Evolutionary conservation across 208 protist genomes (phyloP), one percentile per base, ranked within the genome.

Genomic region (Leishmania tropica): DNA sequence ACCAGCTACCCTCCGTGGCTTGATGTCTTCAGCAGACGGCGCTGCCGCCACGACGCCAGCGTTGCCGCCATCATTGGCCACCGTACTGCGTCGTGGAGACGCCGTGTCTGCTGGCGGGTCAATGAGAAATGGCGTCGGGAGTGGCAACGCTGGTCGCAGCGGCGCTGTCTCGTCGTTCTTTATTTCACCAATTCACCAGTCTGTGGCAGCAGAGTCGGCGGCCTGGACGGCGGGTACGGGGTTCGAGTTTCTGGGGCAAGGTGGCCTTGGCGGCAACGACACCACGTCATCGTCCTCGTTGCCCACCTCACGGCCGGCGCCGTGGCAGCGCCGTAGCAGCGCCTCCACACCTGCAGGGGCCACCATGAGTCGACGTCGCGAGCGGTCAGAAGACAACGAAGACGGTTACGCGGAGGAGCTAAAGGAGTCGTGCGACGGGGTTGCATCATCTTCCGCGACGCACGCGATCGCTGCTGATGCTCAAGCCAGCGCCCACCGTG

Each of bases 101-200:
- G 51, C n/a, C 45, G 28, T 3, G 31, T 68, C 54, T 8, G 10
- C 35, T 53, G 42, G 64, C 40, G 24, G 60, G 54, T 2, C n/a
- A n/a, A 45, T 21, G 2, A 31, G 60, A 37, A 35, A 68, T 40
- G 31, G 28, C 13, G 62, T 1, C 11, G 62, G 3, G 31, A 42
- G 62, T 21, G 28, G 31, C 13, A 37, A 15, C 31, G 31, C 62
- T 40, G 8, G 31, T 68, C 4, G 31, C 62, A 51, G 40, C 53
- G 6, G 3, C 47, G 24, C 79, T 13, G 24, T 75, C 10, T 92
- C 88, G 10, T 92, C 83, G 19, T 94, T 89, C 72, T 97, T 89
- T 75, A 97, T 97, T 77, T 97, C 93, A 0, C 89, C 90, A 17
- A 92, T 95, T 60, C 93, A 97, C 75, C 89, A 93, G 74, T 91